Base-by-base conservation (phyloP, 164 flowering plant genomes). In the Liriodendron chinense region DNA sequence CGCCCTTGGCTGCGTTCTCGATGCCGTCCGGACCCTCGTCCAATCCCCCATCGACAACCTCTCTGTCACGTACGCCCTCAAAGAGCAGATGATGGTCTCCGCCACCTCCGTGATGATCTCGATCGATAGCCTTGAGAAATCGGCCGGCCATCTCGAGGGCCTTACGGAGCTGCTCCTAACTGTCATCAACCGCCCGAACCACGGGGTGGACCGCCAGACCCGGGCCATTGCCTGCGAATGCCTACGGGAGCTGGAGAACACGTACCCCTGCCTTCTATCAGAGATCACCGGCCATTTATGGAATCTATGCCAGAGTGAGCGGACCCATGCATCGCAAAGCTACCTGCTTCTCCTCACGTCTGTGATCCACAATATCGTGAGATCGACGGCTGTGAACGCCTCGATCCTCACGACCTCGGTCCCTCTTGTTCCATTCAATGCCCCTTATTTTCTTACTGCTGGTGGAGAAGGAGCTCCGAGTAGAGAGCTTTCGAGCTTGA, bases 201-300 rank as follows among this genome's bases (percentile, higher is more conserved):
- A 88, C 61, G 89, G 99, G 1, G n/a, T 77, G 9, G 98, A 94
- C 74, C 86, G 99, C n/a, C 94, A 91, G 59, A 84, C 90, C 0
- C 79, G 99, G 14, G 90, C 83, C 0, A 74, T 88, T 1, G 97
- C 96, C 1, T 92, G 96, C 71, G 99, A 94, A 84, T 96, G 99
- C 74, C 77, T 96, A 78, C 86, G 99, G 65, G 91, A 94, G 53
- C 74, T 96, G 73, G 99, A 96, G 86, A 78, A 80, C 22, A 86
- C 85, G 4, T 85, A 70, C 56, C 98, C 98, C 7, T 85, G 96
- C 62, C 78, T 96, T 80, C 82, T 96, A 1, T 77, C 87, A 1
- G 95, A 90, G 21, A 73, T 90, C 20, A 83, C 84, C 0, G 91
- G 91, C 0, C 95, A 94, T 71, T 73, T 96, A 72, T 96, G 98